Base-by-base conservation (phyloP, 768 basidiomycete genomes). In the Phanerochaete carnosa region DNA sequence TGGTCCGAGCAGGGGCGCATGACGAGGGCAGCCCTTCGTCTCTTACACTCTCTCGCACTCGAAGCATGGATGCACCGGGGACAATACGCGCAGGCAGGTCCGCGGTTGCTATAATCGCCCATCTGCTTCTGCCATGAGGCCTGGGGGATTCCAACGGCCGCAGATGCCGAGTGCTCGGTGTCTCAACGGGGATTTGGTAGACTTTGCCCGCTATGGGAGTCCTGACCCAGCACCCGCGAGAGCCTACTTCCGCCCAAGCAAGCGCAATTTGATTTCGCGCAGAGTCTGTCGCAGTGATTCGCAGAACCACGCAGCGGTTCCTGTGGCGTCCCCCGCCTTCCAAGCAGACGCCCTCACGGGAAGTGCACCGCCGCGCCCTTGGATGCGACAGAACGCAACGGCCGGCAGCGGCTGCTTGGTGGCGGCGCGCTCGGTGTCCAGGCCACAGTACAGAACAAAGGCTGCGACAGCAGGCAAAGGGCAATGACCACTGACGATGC, bases 81-180 rank as follows among this genome's bases (percentile, higher is more conserved):
- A 19, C 39, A 43, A 19, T 43, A 43, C 51, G 51, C 30, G 30
- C 51, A 16, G 51, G 5, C 29, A 7, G 13, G 51, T n/a, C 30
- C 51, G 51, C 16, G 30, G 32, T 19, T 29, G 30, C 29, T 3
- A 33, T 52, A 52, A 32, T 52, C 29, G 51, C 51, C n/a, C 29
- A 52, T 15, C 12, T 33, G 22, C 15, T 29, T 52, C 32, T 33
- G 51, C 51, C 29, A 32, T 19, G 29, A 33, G 29, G 30, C 47
- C 30, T 16, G 23, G n/a, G 30, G 37, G 45, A 7, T 16, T 25
- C 52, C 59, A 60, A 60, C 45, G 59, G 52, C 59, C 59, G 59
- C 22, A 1, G 39, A 2, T 58, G 57, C 57, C 57, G 57, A 50
- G 23, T 22, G 30, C 46, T 55, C 60, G 60, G 60, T 61, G 60